Percentiles rank a stretch among this genome's conserved stretches.
Evolutionary conservation across 805 yeast genomes (phyloP).

Genomic region (Ogataea salicorniae): DNA sequence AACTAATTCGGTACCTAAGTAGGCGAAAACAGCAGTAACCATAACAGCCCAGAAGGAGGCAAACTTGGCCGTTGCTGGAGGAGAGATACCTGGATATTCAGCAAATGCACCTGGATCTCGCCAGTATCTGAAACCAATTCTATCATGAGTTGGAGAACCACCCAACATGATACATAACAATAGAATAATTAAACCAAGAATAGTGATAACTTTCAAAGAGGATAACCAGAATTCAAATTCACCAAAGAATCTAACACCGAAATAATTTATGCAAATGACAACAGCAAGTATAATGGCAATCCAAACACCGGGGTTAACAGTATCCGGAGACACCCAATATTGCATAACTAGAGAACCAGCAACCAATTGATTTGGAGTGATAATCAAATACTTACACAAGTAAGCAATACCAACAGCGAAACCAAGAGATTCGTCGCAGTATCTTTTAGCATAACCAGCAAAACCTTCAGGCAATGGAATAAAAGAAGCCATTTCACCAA

Average conservation of each 20-base stretch:
- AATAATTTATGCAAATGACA: conserved; percentile 36
- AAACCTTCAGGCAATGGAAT: conserved; percentile 52
- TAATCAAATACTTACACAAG: conserved; percentile 46
- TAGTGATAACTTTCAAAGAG: conserved; percentile 56
- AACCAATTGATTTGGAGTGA: conserved; percentile 53
- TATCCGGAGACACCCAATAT: conserved; percentile 45
- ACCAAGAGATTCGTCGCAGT: conserved; percentile 50
- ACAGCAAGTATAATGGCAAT: conserved; percentile 38
- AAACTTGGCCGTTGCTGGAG: conserved; percentile 40
- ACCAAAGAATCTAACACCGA: conserved; percentile 47
- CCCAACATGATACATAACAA: conserved; percentile 66
- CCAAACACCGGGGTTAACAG: conserved; percentile 52
- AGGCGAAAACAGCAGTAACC: conserved; percentile 49
- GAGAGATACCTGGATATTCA: conserved; percentile 39
- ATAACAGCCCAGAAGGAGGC: conserved; percentile 49
- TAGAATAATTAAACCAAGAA: conserved; percentile 60
- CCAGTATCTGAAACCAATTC: conserved; percentile 46
- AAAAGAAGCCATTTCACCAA: conserved; percentile 54
- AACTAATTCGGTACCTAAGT: conserved; percentile 46
- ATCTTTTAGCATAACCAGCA: conserved; percentile 49
- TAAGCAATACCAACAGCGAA: conserved; percentile 54
- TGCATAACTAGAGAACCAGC: conserved; percentile 52
- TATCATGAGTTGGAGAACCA: conserved; percentile 71
- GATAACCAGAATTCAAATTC: conserved; percentile 56
- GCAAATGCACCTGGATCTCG: conserved; percentile 38